Percentiles rank a stretch among this genome's conserved stretches.
phyloP scores from a whole-genome alignment of 164 flowering plant genomes.

The Macadamia tetraphylla region DNA sequence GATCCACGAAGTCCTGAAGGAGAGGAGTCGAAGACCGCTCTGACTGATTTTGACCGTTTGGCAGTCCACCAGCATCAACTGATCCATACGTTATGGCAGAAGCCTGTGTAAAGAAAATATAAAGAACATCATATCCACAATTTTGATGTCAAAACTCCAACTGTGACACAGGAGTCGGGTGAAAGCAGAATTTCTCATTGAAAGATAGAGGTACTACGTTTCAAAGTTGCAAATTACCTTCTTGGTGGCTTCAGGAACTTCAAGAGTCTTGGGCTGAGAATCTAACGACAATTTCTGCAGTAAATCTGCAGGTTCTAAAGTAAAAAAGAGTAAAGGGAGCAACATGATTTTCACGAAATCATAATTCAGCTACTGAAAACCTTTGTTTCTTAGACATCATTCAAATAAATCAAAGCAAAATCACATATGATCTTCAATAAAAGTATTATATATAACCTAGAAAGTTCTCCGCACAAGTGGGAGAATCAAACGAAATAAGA shows the following conservation, averaged over 20 bases:
- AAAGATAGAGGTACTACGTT: not conserved
- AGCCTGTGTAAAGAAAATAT: slow-evolving; percentile 20
- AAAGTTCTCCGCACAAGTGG: too few relatives aligned
- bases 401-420: too few relatives aligned
- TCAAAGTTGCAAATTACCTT: slow-evolving; percentile 32
- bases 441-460: too few relatives aligned
- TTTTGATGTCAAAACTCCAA: too few relatives aligned
- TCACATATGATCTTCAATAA: too few relatives aligned
- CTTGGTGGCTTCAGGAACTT: slow-evolving; percentile 48
- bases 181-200: not conserved
- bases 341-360: not conserved
- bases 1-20: slow-evolving; percentile 30
- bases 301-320: slow-evolving; percentile 59
- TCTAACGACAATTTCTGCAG: slow-evolving; percentile 60
- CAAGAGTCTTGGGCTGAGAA: slow-evolving; percentile 43
- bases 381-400: too few relatives aligned
- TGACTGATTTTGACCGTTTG: slow-evolving; percentile 42
- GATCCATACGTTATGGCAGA: slow-evolving; percentile 36
- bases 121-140: not conserved
- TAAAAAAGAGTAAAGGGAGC: slow-evolving; percentile 28
- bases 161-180: not conserved
- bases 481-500: too few relatives aligned
- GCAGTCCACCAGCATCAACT: slow-evolving; percentile 29
- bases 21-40: slow-evolving; percentile 40
- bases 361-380: not conserved